Percentiles rank a stretch among this genome's conserved stretches.
Evolutionary conservation across 2,329 filamentous ascomycete species (phyloP).

Genomic region (Hypoxylon sp.): DNA sequence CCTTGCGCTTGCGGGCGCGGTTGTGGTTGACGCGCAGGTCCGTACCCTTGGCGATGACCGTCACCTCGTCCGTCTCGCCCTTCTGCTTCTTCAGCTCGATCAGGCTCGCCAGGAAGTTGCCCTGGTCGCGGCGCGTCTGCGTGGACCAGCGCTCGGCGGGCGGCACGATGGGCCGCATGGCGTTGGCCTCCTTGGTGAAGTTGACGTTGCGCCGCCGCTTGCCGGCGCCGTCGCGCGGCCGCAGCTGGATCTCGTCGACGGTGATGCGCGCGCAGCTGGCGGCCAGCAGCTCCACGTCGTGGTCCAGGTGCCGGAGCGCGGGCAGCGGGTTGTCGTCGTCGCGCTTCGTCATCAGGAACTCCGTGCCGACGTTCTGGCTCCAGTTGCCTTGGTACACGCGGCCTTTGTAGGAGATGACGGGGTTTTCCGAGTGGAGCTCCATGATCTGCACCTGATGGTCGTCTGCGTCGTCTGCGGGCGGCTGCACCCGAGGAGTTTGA

Average conservation of each 20-base stretch:
- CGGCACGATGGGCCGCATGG: constrained; percentile 55
- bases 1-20: constrained; percentile 12
- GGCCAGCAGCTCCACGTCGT: constrained; percentile 77
- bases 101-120: constrained; percentile 71
- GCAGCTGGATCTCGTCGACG: constrained; percentile 72
- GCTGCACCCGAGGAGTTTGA: constrained; percentile 33
- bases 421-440: constrained; percentile 81
- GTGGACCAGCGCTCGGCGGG: constrained; percentile 61
- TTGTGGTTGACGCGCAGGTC: constrained; percentile 18
- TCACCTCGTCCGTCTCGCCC: constrained; percentile 74
- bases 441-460: constrained; percentile 76
- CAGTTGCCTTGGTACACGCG: constrained; percentile 83
- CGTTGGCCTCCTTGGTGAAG: constrained; percentile 47
- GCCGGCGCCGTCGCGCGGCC: constrained; percentile 51
- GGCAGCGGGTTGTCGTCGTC: constrained; percentile 57
- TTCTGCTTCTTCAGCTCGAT: constrained; percentile 72
- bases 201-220: constrained; percentile 25
- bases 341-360: constrained; percentile 75
- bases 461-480: constrained; percentile 42
- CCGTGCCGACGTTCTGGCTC: constrained; percentile 86
- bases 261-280: constrained; percentile 76
- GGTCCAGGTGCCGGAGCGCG: constrained; percentile 62
- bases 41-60: constrained; percentile 55
- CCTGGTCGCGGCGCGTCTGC: constrained; percentile 55
- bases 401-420: constrained; percentile 82